A percentile compares a stretch with the other conserved stretches of the same genome.
These are phyloP conservation scores for Uncinocarpus reesii DNA, from an alignment of 2,329 filamentous ascomycete species.

Conservation along the genomic window DNA sequence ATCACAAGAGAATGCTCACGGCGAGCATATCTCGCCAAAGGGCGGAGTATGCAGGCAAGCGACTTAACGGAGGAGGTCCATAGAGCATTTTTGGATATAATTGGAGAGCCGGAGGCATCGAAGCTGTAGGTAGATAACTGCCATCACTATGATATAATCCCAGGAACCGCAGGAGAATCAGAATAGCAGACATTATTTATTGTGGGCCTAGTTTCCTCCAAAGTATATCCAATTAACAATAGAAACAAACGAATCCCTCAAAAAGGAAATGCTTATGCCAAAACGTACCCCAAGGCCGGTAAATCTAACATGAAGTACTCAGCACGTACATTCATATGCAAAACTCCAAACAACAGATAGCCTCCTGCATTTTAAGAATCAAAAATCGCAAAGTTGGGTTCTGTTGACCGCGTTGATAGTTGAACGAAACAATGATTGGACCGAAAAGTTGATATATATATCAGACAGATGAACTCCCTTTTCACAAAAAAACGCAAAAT, in stretches of 20 bases:
- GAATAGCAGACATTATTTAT: neutral
- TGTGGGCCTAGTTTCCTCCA: neutral
- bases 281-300: neutral
- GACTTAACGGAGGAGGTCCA: slow-evolving; percentile 89
- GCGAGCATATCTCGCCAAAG: slow-evolving; percentile 73
- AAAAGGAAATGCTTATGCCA: neutral
- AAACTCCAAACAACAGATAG: neutral
- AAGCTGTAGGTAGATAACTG: slow-evolving; percentile 20
- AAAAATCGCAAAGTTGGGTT: neutral
- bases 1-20: slow-evolving; percentile 87
- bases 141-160: neutral
- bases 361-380: neutral
- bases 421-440: neutral
- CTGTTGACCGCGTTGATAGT: too few relatives aligned
- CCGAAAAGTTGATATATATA: neutral
- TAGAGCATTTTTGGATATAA: slow-evolving; percentile 63
- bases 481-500: too few relatives aligned
- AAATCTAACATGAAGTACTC: too few relatives aligned
- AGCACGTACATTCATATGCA: too few relatives aligned
- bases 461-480: too few relatives aligned
- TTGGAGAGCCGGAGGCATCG: slow-evolving; percentile 56
- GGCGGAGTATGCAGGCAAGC: slow-evolving; percentile 79
- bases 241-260: neutral
- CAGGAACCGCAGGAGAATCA: neutral
- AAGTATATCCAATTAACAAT: neutral